Conservation (phyloP, 257 asterid species). For the Solanum appendiculatum region DNA sequence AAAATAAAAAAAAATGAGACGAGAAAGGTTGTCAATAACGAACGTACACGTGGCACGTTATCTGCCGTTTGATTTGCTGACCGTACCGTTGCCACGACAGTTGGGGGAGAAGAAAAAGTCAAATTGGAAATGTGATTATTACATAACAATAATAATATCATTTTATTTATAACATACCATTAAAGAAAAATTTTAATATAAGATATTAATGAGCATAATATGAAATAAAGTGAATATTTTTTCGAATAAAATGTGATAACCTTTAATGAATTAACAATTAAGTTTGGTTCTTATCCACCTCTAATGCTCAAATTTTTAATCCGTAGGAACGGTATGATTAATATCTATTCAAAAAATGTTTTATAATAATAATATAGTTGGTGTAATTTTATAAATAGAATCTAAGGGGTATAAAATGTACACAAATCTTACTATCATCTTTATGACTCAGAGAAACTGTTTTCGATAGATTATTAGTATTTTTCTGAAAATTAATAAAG, state of each 20-base stretch:
- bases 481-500: not conserved
- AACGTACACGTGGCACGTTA: conserved; percentile 22
- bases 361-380: not conserved
- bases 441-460: not conserved
- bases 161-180: not conserved
- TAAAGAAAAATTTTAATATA: not conserved
- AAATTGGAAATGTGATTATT: not conserved
- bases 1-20: not conserved
- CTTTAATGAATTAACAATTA: not conserved
- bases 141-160: not conserved
- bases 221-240: not conserved
- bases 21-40: conserved; percentile 1
- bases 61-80: conserved; percentile 22
- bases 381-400: not conserved
- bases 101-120: not conserved
- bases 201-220: not conserved
- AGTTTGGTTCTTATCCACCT: not conserved
- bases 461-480: not conserved
- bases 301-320: not conserved
- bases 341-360: not conserved
- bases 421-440: not conserved
- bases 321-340: not conserved
- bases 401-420: too few species aligned
- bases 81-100: conserved; percentile 21
- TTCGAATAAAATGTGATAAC: not conserved